Evolutionary conservation across 1,284 basidiomycete species (phyloP), one percentile per base, ranked within the genome.

Genomic region (Bjerkandera adusta): DNA sequence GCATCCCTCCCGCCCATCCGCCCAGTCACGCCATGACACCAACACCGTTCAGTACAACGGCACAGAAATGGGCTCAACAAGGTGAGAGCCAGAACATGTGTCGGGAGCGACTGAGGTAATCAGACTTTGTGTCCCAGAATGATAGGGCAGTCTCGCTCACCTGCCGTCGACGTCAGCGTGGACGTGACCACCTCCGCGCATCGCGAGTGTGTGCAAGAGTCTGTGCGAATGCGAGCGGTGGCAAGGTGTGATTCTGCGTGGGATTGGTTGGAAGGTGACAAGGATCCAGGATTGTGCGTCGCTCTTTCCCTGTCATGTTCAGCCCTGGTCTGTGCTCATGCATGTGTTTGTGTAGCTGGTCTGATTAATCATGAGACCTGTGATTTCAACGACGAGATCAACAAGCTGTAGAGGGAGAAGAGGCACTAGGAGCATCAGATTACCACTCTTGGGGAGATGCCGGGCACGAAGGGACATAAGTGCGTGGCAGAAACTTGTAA

Each of bases 401-500:
- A 99, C 74, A 92, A 88, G 63, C 73, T 97, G 8, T 72, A 98
- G 73, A 79, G 96, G 26, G 96, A 99, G 68, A 98, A 98, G 68
- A 70, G 87, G 26, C 92, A 97, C 66, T 99, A 93, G 92, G 96
- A 98, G 73, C 94, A 92, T 57, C 95, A 98, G 66, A 97, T 98
- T 43, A 83, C 98, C 18, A 83, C 86, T 12, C 73, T 99, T 1
- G 97, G 96, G 43, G 93, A 97, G 66, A 92, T 97, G 0, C 93
- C 94, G 0, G 93, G 94, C 0, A 96, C 91, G n/a, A 89, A 97
- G 56, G 96, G 95, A 46, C 98, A 98, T 81, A 98, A 98, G 92
- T 93, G 57, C 55, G 85, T 76, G n/a, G 8, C 16, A 3, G 7
- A 39, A 11, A n/a, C n/a, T n/a, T n/a, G n/a, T n/a, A n/a, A n/a